Evolutionary conservation across 345 rosid species (phyloP), one percentile per base, ranked within the genome.

Genomic region (Geranium rotundifolium): DNA sequence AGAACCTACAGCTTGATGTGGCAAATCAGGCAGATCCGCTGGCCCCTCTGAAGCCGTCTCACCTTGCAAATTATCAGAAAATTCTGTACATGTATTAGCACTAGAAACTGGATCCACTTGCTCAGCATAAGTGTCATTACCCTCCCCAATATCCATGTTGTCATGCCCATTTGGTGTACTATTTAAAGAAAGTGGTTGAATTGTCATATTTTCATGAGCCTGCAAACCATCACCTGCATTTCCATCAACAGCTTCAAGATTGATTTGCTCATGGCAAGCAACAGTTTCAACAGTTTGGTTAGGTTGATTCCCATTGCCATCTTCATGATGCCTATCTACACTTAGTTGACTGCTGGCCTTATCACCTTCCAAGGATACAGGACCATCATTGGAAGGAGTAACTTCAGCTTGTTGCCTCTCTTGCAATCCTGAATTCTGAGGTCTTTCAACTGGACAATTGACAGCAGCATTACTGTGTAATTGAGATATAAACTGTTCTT

Each of bases 401-500:
- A 67, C 73, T 75, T 73, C 82, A 5, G 73, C 70, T 19, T 76
- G 85, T 61, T 81, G 90, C 52, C 71, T 69, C 76, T 82, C 97
- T 73, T 75, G 90, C 34, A 73, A 73, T 70, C 77, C 92, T 57
- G 82, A 76, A 69, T 69, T 77, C 72, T 80, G 84, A 54, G 75
- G 92, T 79, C 87, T 75, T 73, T 85, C 96, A 58, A 70, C 72
- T 66, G 65, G 70, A 71, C 70, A 75, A 70, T 54, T 72, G 56
- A 65, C 72, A 50, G 91, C 84, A 72, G 75, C 72, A 63, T 71
- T 71, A 69, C 79, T 69, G 57, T 75, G 75, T 68, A 92, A 71
- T 60, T 81, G 85, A 73, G 91, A 85, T 46, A 87, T 41, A 69
- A 92, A 92, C 60, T 81, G 90, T 37, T 85, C 98, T 77, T 89